Evolutionary conservation across 345 rosid genomes (phyloP).

Genomic region (Dimocarpus longan): DNA sequence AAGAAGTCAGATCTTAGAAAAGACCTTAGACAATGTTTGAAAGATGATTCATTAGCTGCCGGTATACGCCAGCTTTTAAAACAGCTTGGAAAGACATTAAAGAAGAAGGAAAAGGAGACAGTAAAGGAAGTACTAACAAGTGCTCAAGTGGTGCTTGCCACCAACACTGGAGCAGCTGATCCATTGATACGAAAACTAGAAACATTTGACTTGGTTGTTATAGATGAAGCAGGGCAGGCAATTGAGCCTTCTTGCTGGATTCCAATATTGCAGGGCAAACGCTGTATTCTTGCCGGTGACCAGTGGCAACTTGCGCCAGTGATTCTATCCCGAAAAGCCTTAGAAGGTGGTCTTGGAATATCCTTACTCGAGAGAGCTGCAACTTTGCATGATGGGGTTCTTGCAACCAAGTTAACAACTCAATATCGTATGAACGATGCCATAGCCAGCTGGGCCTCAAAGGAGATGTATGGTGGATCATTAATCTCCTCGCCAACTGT

Average conservation of each 20-base stretch:
- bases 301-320: slow-evolving; percentile 96
- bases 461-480: slow-evolving; percentile 92
- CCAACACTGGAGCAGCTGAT: slow-evolving; percentile 96
- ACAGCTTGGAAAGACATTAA: slow-evolving; percentile 82
- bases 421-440: slow-evolving; percentile 98
- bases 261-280: slow-evolving; percentile 88
- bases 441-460: slow-evolving; percentile 96
- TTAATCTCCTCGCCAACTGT: slow-evolving; percentile 72
- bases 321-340: slow-evolving; percentile 79
- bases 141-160: slow-evolving; percentile 92
- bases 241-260: slow-evolving; percentile 98
- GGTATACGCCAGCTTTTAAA: slow-evolving; percentile 95
- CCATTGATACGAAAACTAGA: slow-evolving; percentile 76
- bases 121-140: slow-evolving; percentile 73
- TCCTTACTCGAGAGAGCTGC: slow-evolving; percentile 88
- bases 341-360: slow-evolving; percentile 89
- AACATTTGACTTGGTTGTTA: slow-evolving; percentile 84
- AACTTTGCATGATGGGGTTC: slow-evolving; percentile 70
- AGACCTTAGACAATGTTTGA: slow-evolving; percentile 78
- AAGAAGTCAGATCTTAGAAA: slow-evolving; percentile 84
- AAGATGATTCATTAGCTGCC: slow-evolving; percentile 93
- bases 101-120: slow-evolving; percentile 92
- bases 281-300: slow-evolving; percentile 91
- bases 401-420: slow-evolving; percentile 65
- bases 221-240: slow-evolving; percentile 98